Evolutionary conservation across 495 filamentous ascomycete species (phyloP), one percentile per base, ranked within the genome.

Genomic region (Letharia lupina): DNA sequence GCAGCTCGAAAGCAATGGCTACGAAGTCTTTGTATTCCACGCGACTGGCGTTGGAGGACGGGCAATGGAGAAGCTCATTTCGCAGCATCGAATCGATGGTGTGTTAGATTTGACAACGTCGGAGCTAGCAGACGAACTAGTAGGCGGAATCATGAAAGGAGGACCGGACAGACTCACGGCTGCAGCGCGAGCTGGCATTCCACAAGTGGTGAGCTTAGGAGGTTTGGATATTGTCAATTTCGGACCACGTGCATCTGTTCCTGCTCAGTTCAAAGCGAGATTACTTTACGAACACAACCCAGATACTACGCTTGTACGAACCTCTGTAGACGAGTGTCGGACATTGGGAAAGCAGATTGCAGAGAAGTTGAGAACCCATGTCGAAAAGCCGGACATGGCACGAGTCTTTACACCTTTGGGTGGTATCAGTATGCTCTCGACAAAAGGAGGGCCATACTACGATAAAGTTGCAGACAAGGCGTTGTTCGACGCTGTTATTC

Each of bases 21-120:
- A 78, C 65, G 88, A 90, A 68, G 78, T 84, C 13, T 86, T 83
- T 65, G 77, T 88, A 15, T 90, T 90, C 69, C 87, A 90, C 67
- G 86, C 86, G 11, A 90, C 87, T 0, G 88, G 87, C 2, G 75
- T 80, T 23, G 87, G 88, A 5, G 87, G 87, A 0, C 76, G 78
- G 35, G 85, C 87, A 2, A 83, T 91, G 87, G 88, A 91, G 72
- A 76, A 85, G 2, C 73, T 90, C 5, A 74, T 87, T 0, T 44
- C 60, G 2, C 82, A 86, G 59, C 75, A 74, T 2, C 76, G 74
- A 16, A 70, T 91, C 0, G 82, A 88, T 62, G 87, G 82, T 4
- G 78, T 91, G 0, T 71, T 89, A 4, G 87, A 91, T 67, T 66
- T 91, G 8, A 91, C 88, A 4, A 89, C 87, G 0, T 87, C 48